These are phyloP conservation scores for Phylloporus scabripes DNA, from an alignment of 768 basidiomycete genomes.

Conservation along the genomic window DNA sequence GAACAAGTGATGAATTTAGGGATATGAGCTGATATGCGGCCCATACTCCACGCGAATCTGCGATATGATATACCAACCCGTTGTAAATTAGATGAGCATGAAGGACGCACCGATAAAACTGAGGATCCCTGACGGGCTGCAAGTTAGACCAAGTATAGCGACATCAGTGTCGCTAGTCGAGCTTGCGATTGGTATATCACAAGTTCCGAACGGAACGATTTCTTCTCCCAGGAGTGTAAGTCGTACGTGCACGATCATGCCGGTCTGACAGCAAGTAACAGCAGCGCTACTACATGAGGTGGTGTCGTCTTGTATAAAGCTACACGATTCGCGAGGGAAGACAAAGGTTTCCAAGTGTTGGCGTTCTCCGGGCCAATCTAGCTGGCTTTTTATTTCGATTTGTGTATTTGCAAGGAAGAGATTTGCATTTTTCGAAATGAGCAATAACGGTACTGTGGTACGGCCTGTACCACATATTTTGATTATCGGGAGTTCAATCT, in stretches of 20 bases:
- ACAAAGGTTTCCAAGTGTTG: constrained; percentile 27
- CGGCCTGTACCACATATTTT: constrained; percentile 33
- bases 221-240: constrained; percentile 18
- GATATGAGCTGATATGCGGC: constrained; percentile 31
- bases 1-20: constrained; percentile 21
- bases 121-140: constrained; percentile 43
- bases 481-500: constrained; percentile 43
- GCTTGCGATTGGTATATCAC: constrained; percentile 19
- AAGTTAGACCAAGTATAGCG: constrained; percentile 16
- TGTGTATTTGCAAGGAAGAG: constrained; percentile 30
- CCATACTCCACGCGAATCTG: constrained; percentile 46
- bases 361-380: constrained; percentile 25
- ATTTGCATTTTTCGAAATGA: constrained; percentile 32
- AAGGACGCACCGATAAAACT: constrained; percentile 44
- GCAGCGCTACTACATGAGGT: constrained; percentile 5
- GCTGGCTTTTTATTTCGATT: constrained; percentile 22
- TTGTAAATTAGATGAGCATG: neutral
- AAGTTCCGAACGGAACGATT: constrained; percentile 12
- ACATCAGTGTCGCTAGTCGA: neutral
- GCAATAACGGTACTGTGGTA: constrained; percentile 24
- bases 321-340: constrained; percentile 25
- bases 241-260: constrained; percentile 17
- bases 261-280: constrained; percentile 22
- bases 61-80: neutral
- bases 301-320: constrained; percentile 22